Base-by-base conservation (phyloP, 192 early-diverging fungal genomes). In the Mortierella hygrophila region DNA sequence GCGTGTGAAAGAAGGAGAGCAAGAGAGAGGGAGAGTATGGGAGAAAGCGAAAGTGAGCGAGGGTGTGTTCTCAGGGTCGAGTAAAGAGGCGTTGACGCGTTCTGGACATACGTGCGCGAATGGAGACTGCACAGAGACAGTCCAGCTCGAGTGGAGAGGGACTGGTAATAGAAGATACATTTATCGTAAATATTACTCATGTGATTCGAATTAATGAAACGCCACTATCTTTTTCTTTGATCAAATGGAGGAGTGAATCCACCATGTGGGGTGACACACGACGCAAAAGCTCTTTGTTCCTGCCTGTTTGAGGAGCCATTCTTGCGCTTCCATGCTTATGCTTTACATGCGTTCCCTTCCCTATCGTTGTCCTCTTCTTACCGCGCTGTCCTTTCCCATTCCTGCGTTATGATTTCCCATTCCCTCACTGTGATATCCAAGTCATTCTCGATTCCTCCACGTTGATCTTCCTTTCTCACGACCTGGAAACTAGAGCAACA, bases 101-200 rank as follows among this genome's bases (percentile, higher is more conserved):
- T 38, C 69, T 68, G 65, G 60, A 65, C 60, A 65, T 65, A 65
- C 60, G 60, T 65, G 60, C 60, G 60, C 60, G 60, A 65, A 13
- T 29, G 21, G 7, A 23, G 69, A 32, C 21, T 21, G 69, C 8
- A 29, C 69, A 70, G 38, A 41, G 69, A 32, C 32, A 42, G 69
- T 41, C 18, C 16, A 52, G 49, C 4, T 16, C 3, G 49, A 20
- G 21, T 3, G 10, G 1, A 6, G 21, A 0, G 32, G 69, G 69
- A 70, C 69, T 41, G 41, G 38, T 42, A 70, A 10, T 70, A 38
- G 69, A 21, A 38, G 38, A 70, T 23, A 32, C 15, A n/a, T 8
- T 16, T 41, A 40, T 42, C 35, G 69, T 42, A 70, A 7, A 5
- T 38, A 5, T 70, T 70, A 42, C 41, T 21, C 69, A 65, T 32